These are phyloP conservation scores for Dioscorea dumetorum DNA, from an alignment of 106 monocot species.

Conservation along the genomic window DNA sequence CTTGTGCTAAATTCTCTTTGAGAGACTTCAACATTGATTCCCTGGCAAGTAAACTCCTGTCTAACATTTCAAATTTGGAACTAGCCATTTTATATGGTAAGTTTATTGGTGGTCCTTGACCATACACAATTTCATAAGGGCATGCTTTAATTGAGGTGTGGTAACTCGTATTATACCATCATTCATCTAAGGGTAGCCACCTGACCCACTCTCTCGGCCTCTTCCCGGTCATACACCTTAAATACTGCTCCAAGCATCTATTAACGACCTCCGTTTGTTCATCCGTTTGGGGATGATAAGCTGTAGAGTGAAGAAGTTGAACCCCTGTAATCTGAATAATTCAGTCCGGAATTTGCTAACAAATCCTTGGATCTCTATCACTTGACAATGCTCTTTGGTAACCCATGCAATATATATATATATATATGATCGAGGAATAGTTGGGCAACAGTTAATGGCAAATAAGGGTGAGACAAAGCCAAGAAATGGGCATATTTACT, in stretches of 20 bases:
- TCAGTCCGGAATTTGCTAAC: conserved; percentile 1
- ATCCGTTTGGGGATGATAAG: conserved; percentile 14
- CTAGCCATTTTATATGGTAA: neutral
- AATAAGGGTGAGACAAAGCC: neutral
- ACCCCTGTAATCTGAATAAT: neutral
- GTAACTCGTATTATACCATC: too few relatives aligned
- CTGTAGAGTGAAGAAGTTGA: neutral
- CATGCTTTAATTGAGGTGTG: too few relatives aligned
- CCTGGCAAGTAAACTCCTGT: neutral
- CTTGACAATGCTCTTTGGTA: neutral
- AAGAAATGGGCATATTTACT: conserved; percentile 9
- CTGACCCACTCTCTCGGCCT: too few relatives aligned
- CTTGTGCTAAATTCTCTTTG: neutral
- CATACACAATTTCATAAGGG: too few relatives aligned
- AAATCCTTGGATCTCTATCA: conserved; percentile 2
- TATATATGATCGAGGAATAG: neutral
- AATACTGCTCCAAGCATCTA: too few relatives aligned
- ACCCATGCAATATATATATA: neutral
- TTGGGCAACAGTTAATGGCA: neutral
- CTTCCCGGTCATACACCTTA: too few relatives aligned
- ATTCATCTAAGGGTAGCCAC: too few relatives aligned
- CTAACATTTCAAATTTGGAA: neutral
- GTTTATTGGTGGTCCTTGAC: too few relatives aligned
- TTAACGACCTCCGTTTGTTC: conserved; percentile 13
- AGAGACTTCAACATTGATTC: neutral